Conservation (phyloP, 495 filamentous ascomycete genomes). For the Talaromyces ruber region DNA sequence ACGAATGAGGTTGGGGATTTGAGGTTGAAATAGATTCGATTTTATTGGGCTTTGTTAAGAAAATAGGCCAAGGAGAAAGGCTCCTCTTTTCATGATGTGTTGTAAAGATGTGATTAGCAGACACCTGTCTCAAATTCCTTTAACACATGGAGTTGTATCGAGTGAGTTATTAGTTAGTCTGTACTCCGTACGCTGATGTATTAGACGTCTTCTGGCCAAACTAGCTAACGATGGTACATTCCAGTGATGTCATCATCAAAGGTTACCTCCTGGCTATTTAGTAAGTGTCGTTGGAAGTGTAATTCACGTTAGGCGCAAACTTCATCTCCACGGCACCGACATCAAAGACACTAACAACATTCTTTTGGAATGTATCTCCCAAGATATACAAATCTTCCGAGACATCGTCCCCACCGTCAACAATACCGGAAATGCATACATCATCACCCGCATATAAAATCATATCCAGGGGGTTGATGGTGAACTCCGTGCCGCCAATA, state of each 20-base stretch:
- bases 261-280: background rate
- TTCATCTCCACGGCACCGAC: conserved; percentile 22
- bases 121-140: too few species aligned
- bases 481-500: conserved; percentile 40
- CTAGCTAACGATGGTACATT: too few species aligned
- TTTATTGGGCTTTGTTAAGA: too few species aligned
- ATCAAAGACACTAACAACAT: conserved; percentile 42
- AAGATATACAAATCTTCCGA: conserved; percentile 32
- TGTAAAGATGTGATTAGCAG: too few species aligned
- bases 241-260: background rate
- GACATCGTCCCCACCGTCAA: conserved; percentile 26
- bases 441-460: conserved; percentile 28
- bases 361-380: conserved; percentile 56
- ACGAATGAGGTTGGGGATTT: too few species aligned
- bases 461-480: conserved; percentile 46
- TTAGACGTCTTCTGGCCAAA: too few species aligned
- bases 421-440: conserved; percentile 41
- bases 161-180: too few species aligned
- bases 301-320: conserved; percentile 13
- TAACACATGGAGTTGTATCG: too few species aligned
- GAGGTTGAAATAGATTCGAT: too few species aligned
- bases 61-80: too few species aligned
- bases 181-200: too few species aligned
- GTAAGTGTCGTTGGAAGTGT: background rate
- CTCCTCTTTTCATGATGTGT: too few species aligned